Evolutionary conservation across 257 asterid species (phyloP).

Genomic region (Solanum chiquidenum): DNA sequence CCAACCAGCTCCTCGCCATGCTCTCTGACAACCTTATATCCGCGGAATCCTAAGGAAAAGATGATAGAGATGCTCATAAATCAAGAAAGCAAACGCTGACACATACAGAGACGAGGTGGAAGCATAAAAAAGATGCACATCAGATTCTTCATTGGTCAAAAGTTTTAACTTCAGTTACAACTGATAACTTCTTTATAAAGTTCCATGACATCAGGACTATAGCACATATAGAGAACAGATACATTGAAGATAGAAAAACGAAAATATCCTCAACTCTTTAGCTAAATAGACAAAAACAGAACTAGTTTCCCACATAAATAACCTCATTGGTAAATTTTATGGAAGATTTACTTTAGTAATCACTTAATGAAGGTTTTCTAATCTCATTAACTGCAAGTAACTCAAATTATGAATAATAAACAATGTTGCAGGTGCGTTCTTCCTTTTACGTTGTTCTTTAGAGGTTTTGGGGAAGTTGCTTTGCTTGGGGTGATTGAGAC

Average conservation of each 20-base stretch:
- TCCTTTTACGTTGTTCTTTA: slow-evolving; percentile 2
- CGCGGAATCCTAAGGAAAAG: slow-evolving; percentile 2
- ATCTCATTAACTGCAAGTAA: neutral
- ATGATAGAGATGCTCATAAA: neutral
- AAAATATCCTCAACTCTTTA: neutral
- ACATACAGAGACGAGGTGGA: neutral
- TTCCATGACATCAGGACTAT: neutral
- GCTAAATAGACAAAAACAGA: neutral
- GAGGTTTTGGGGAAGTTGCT: neutral
- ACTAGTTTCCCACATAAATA: neutral
- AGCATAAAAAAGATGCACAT: neutral
- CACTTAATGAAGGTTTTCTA: neutral
- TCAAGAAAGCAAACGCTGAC: neutral
- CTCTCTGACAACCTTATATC: neutral
- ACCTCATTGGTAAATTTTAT: neutral
- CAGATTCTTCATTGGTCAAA: neutral
- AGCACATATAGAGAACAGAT: neutral
- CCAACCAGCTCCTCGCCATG: slow-evolving; percentile 16
- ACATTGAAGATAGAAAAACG: neutral
- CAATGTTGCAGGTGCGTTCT: neutral
- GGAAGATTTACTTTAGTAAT: neutral
- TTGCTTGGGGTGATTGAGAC: neutral
- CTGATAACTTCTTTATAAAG: neutral
- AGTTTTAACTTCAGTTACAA: neutral
- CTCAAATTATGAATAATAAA: neutral